Conservation (phyloP, 2,329 filamentous ascomycete genomes). For the Colletotrichum somersetense region DNA sequence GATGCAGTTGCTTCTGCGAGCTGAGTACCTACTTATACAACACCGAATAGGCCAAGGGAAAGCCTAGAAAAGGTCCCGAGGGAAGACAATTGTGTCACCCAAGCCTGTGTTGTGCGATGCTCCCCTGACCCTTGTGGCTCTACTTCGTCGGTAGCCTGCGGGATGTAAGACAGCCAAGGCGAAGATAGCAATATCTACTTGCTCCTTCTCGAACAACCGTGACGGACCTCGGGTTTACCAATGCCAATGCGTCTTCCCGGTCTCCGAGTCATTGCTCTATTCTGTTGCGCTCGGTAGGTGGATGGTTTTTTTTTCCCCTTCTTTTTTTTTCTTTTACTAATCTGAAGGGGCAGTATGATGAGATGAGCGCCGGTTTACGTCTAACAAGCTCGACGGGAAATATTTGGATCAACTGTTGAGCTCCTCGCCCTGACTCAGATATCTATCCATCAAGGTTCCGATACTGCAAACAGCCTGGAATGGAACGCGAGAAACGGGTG, state of each 20-base stretch:
- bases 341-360: background rate
- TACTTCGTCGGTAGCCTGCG: too few species aligned
- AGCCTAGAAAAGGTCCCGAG: constrained; percentile 15
- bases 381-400: constrained; percentile 25
- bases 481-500: constrained; percentile 24
- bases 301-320: constrained; percentile 1
- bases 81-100: constrained; percentile 24
- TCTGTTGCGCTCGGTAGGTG: background rate
- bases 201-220: constrained; percentile 13
- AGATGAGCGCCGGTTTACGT: constrained; percentile 13
- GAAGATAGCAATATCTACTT: constrained; percentile 15
- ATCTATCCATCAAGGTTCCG: constrained; percentile 38
- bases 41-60: constrained; percentile 4
- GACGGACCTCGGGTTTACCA: background rate
- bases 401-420: constrained; percentile 32
- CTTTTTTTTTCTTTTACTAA: constrained; percentile 7
- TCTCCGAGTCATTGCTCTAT: background rate
- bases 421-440: constrained; percentile 35
- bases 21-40: background rate
- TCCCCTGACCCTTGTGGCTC: constrained; percentile 4
- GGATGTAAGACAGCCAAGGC: background rate
- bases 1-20: constrained; percentile 4
- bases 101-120: background rate
- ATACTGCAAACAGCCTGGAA: constrained; percentile 26
- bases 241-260: background rate